A percentile compares a stretch with the other conserved stretches of the same genome.
Conservation (phyloP, 192 early-diverging fungal genomes). For the Coemansia sp. region DNA sequence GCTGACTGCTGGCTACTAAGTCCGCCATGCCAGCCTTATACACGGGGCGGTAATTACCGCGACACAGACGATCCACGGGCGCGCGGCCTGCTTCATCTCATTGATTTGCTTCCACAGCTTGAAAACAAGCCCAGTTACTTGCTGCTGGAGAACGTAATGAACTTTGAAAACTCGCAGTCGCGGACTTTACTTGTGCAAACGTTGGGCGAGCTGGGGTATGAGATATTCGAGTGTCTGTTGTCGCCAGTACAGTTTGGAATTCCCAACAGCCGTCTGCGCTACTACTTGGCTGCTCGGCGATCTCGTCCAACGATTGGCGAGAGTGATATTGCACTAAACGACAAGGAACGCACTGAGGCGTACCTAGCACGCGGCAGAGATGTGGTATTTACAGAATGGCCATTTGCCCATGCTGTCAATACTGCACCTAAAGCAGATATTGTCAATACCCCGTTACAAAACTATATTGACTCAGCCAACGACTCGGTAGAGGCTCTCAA, state of each 20-base stretch:
- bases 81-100: conserved; percentile 37
- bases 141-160: conserved; percentile 51
- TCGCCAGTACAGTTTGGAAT: conserved; percentile 46
- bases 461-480: conserved; percentile 20
- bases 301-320: background rate
- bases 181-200: conserved; percentile 22
- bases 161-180: conserved; percentile 49
- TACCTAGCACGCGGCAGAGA: conserved; percentile 25
- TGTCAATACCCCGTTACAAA: background rate
- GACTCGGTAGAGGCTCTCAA: conserved; percentile 6
- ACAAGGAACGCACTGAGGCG: conserved; percentile 5
- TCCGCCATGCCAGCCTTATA: conserved; percentile 89
- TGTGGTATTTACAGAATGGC: conserved; percentile 29
- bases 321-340: background rate
- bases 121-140: conserved; percentile 16
- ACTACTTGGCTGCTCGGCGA: conserved; percentile 31
- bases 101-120: conserved; percentile 30
- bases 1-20: conserved; percentile 86
- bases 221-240: conserved; percentile 34
- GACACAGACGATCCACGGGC: conserved; percentile 58
- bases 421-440: background rate
- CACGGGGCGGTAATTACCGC: conserved; percentile 70
- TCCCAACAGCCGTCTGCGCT: conserved; percentile 41
- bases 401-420: conserved; percentile 23
- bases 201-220: conserved; percentile 30